Percentiles rank a stretch among this genome's conserved stretches.
phyloP scores from a whole-genome alignment of 371 early-diverging fungal genomes.

The Zopfochytrium polystomum region DNA sequence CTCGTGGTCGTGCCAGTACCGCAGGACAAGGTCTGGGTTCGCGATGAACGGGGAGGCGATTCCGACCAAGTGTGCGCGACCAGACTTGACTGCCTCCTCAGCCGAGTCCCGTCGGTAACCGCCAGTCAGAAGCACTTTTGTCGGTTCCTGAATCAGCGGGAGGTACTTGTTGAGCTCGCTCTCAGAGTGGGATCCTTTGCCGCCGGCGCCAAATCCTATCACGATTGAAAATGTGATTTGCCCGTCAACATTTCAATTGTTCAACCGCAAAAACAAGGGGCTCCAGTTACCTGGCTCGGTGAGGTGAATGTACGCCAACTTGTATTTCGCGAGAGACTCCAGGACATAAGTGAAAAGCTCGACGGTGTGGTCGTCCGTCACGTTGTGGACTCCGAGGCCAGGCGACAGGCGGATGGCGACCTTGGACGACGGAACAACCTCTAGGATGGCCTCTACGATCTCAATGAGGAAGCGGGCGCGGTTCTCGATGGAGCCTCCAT shows the following conservation, averaged over 20 bases:
- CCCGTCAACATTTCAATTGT: too few relatives aligned
- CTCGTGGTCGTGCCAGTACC: too few relatives aligned
- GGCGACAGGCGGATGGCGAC: slow-evolving; percentile 45
- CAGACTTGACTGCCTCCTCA: slow-evolving; percentile 22
- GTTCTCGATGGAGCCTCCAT: slow-evolving; percentile 48
- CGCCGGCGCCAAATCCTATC: too few relatives aligned
- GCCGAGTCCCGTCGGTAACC: slow-evolving; percentile 34
- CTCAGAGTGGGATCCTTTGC: slow-evolving; percentile 24
- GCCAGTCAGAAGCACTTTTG: slow-evolving; percentile 34
- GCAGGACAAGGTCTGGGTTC: slow-evolving; percentile 49
- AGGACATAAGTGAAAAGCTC: slow-evolving; percentile 36
- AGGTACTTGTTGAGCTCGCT: slow-evolving; percentile 28
- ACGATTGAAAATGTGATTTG: too few relatives aligned
- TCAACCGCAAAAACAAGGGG: too few relatives aligned
- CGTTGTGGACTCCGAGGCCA: slow-evolving; percentile 14
- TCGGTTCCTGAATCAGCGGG: slow-evolving; percentile 13
- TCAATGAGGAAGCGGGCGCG: slow-evolving; percentile 36
- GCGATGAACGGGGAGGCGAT: slow-evolving; percentile 42
- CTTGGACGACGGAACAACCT: slow-evolving; percentile 25
- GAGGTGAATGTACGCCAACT: slow-evolving; percentile 37
- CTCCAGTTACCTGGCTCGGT: slow-evolving; percentile 35
- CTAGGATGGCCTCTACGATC: slow-evolving; percentile 32
- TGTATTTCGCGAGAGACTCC: slow-evolving; percentile 20
- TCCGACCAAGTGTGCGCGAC: slow-evolving; percentile 38
- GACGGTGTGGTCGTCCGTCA: slow-evolving; percentile 23